Evolutionary conservation across 306 rosid genomes (phyloP).

Genomic region (Hippophae gyantsensis): DNA sequence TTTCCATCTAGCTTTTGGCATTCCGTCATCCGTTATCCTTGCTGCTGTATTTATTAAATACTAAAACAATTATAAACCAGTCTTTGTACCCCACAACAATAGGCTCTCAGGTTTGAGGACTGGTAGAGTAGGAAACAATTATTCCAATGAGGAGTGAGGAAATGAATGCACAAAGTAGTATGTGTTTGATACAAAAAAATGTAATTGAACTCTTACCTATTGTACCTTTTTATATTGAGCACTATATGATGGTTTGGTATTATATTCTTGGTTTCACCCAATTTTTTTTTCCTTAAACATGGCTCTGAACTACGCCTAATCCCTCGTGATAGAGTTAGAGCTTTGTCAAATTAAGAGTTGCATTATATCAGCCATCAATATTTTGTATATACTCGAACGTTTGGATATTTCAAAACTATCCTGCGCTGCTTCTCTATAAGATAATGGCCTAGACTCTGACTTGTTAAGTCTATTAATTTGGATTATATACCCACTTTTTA

Average conservation of each 20-base stretch:
- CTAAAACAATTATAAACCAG: too few relatives aligned
- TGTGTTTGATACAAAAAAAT: too few relatives aligned
- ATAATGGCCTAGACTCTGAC: not conserved
- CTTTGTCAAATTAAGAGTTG: constrained; percentile 13
- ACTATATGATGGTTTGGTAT: not conserved
- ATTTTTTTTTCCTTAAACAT: constrained; percentile 43
- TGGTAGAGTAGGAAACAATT: too few relatives aligned
- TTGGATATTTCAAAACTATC: constrained; percentile 6
- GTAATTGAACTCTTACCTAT: not conserved
- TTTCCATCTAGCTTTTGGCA: too few relatives aligned
- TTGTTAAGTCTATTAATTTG: not conserved
- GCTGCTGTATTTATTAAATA: too few relatives aligned
- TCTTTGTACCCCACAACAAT: too few relatives aligned
- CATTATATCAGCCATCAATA: constrained; percentile 1
- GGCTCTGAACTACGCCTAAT: constrained; percentile 54
- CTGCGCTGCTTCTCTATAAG: constrained; percentile 1
- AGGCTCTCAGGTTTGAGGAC: too few relatives aligned
- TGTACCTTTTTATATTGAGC: not conserved
- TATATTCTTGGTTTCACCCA: not conserved
- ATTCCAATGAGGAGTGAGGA: too few relatives aligned
- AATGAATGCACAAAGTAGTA: too few relatives aligned
- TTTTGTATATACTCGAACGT: not conserved
- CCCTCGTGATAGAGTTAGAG: constrained; percentile 57
- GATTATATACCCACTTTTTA: too few relatives aligned
- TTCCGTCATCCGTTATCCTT: too few relatives aligned